Conservation (phyloP, 495 filamentous ascomycete species). For the Penicillium crystallinum region DNA sequence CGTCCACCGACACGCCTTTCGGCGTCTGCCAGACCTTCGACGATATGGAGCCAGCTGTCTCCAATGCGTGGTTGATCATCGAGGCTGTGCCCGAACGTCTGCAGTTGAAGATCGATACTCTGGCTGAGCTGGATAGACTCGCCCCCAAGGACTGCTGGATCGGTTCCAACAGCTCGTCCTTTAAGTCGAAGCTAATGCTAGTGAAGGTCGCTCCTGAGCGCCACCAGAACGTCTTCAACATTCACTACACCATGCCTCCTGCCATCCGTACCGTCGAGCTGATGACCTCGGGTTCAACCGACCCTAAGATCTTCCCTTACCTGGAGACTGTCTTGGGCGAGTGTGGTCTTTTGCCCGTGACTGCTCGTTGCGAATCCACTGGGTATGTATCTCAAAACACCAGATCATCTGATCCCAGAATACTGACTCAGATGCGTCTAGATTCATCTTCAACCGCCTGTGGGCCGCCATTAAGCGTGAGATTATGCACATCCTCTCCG, state of each 20-base stretch:
- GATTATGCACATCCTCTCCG: constrained; percentile 43
- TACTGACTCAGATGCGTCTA: background rate
- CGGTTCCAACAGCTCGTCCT: constrained; percentile 37
- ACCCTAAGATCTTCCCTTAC: constrained; percentile 37
- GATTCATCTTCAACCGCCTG: constrained; percentile 53
- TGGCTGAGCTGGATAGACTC: constrained; percentile 40
- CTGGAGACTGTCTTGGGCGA: constrained; percentile 36
- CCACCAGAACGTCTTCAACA: constrained; percentile 34
- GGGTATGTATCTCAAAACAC: constrained; percentile 26
- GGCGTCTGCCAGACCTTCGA: constrained; percentile 21
- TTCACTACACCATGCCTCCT: constrained; percentile 53
- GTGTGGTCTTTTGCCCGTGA: constrained; percentile 36
- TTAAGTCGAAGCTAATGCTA: constrained; percentile 28
- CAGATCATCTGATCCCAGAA: background rate
- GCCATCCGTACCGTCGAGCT: constrained; percentile 44
- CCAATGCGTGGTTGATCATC: constrained; percentile 39
- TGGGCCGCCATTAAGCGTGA: constrained; percentile 56
- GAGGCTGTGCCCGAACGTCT: constrained; percentile 51
- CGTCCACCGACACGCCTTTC: constrained; percentile 8
- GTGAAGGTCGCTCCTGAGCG: constrained; percentile 8
- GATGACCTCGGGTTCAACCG: constrained; percentile 51
- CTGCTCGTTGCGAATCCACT: constrained; percentile 40
- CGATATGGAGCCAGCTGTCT: constrained; percentile 19
- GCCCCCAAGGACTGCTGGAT: constrained; percentile 43
- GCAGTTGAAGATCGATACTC: constrained; percentile 39